These are phyloP conservation scores for Lactarius akahatsu DNA, from an alignment of 768 basidiomycete genomes.

Conservation along the genomic window DNA sequence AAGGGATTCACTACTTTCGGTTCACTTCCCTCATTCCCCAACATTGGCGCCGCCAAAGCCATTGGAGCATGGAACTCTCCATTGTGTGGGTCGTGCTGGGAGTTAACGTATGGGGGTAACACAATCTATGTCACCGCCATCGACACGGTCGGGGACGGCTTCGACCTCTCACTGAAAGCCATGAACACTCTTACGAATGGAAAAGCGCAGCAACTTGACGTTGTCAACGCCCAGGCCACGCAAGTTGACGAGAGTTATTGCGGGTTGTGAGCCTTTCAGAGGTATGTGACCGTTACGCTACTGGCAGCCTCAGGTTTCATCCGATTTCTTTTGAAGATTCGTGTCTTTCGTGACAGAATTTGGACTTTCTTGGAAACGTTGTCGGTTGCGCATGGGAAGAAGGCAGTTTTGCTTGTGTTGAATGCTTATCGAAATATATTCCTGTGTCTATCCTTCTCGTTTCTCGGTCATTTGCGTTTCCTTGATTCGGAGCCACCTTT, in stretches of 20 bases:
- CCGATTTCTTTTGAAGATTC: neutral
- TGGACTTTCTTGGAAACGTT: neutral
- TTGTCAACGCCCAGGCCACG: neutral
- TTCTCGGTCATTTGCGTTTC: too few relatives aligned
- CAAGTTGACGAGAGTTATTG: neutral
- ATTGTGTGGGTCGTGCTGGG: slow-evolving; percentile 16
- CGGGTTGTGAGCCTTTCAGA: neutral
- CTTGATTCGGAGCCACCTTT: too few relatives aligned
- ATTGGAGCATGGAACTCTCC: slow-evolving; percentile 35
- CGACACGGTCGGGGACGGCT: slow-evolving; percentile 37
- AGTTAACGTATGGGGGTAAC: slow-evolving; percentile 33
- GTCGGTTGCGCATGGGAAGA: neutral
- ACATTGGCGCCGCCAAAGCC: slow-evolving; percentile 32
- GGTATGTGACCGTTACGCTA: neutral
- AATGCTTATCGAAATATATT: neutral
- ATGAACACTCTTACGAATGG: slow-evolving; percentile 51
- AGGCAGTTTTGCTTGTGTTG: neutral
- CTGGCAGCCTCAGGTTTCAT: neutral
- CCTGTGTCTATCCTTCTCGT: neutral
- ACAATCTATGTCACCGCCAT: slow-evolving; percentile 35
- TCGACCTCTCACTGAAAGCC: slow-evolving; percentile 51
- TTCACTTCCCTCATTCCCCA: slow-evolving; percentile 28
- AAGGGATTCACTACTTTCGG: slow-evolving; percentile 28
- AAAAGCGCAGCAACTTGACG: slow-evolving; percentile 1
- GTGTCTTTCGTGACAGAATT: neutral